These are phyloP conservation scores for Phytophthora sp. DNA, from an alignment of 352 stramenopile species.

Conservation along the genomic window DNA sequence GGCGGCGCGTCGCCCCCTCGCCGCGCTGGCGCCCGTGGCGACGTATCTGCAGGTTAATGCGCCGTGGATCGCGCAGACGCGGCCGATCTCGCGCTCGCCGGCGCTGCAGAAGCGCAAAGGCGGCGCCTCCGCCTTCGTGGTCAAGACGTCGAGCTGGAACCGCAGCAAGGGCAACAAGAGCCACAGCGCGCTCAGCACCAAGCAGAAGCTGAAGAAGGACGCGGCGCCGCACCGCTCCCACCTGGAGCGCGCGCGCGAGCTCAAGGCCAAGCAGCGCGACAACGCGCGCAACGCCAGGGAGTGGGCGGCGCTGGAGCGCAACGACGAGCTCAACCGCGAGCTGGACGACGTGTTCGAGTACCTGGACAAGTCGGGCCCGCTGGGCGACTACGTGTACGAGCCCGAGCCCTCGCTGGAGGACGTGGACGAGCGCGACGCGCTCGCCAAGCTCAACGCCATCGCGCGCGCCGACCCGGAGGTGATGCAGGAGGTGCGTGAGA, in stretches of 20 bases:
- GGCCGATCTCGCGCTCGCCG: conserved; percentile 47
- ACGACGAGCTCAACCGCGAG: conserved; percentile 65
- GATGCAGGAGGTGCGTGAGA: conserved; percentile 47
- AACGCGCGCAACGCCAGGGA: conserved; percentile 55
- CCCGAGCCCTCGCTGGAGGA: conserved; percentile 64
- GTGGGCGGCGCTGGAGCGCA: conserved; percentile 63
- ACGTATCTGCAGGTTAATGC: conserved; percentile 2
- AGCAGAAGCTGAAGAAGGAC: conserved; percentile 78
- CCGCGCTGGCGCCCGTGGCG: background rate
- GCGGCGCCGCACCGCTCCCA: conserved; percentile 60
- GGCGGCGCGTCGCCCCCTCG: conserved; percentile 9
- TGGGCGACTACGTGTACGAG: conserved; percentile 74
- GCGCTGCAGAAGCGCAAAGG: conserved; percentile 69
- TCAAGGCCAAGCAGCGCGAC: conserved; percentile 43
- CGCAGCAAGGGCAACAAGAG: conserved; percentile 50
- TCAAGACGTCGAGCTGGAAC: conserved; percentile 63
- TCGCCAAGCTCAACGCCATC: conserved; percentile 74
- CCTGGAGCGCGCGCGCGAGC: conserved; percentile 49
- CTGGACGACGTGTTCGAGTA: conserved; percentile 78
- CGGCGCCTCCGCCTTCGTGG: conserved; percentile 69
- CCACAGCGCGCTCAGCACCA: conserved; percentile 42
- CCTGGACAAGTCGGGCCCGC: conserved; percentile 64
- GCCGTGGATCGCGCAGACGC: background rate
- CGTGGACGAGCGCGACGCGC: conserved; percentile 67
- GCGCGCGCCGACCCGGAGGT: conserved; percentile 48